A percentile compares a stretch with the other conserved stretches of the same genome.
Conservation (phyloP, 164 flowering plant species). For the Berberis thunbergii region DNA sequence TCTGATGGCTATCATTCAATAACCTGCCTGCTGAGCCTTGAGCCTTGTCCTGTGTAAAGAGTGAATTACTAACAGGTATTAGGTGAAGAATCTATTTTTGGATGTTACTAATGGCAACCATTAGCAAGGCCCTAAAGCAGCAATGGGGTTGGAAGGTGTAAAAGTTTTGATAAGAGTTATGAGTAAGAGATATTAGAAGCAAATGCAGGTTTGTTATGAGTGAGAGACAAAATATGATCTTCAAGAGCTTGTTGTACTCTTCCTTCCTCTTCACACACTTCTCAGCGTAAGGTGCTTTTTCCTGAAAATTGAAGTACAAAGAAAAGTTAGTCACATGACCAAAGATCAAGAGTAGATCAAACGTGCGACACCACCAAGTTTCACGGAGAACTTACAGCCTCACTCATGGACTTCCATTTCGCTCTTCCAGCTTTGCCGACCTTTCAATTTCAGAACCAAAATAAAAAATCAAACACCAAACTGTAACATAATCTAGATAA, state of each 20-base stretch:
- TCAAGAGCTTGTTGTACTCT: constrained; percentile 45
- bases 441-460: constrained; percentile 15
- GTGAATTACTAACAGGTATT: too few relatives aligned
- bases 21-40: too few relatives aligned
- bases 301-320: constrained; percentile 21
- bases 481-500: not conserved
- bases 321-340: not conserved
- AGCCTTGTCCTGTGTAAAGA: too few relatives aligned
- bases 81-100: too few relatives aligned
- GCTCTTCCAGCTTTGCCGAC: constrained; percentile 87
- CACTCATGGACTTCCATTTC: constrained; percentile 65
- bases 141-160: too few relatives aligned
- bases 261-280: constrained; percentile 54
- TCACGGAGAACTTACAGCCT: constrained; percentile 37
- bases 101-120: too few relatives aligned
- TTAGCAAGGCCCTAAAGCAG: too few relatives aligned
- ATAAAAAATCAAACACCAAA: not conserved
- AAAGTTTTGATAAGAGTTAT: not conserved
- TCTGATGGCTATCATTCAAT: too few relatives aligned
- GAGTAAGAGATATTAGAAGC: constrained; percentile 12
- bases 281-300: constrained; percentile 54
- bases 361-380: not conserved
- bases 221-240: constrained; percentile 8
- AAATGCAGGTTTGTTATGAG: constrained; percentile 33
- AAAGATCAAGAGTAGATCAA: not conserved